Percentiles rank a stretch among this genome's conserved stretches.
These are phyloP conservation scores for Torrubiellomyces zombiae DNA, from an alignment of 2,329 filamentous ascomycete species.

Conservation along the genomic window DNA sequence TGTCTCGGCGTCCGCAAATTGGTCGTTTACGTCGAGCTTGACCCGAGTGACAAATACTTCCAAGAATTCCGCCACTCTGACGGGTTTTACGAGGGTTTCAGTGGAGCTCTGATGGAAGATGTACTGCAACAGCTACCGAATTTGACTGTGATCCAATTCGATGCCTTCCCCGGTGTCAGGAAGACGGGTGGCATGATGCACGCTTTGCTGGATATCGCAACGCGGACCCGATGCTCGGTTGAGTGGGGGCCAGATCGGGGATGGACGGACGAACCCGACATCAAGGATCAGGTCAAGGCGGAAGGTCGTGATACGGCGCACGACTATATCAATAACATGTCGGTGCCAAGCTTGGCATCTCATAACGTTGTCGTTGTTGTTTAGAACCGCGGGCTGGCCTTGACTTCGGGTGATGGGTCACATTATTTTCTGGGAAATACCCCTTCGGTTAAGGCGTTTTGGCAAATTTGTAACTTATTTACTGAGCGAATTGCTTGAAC, in stretches of 20 bases:
- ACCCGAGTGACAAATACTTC: conserved; percentile 52
- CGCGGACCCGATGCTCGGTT: conserved; percentile 32
- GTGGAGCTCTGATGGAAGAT: conserved; percentile 34
- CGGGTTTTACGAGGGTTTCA: conserved; percentile 56
- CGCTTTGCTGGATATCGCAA: conserved; percentile 37
- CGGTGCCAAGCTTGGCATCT: no score
- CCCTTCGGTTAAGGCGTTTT: no score
- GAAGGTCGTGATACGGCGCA: not conserved
- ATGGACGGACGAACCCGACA: conserved; percentile 40
- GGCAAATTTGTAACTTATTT: no score
- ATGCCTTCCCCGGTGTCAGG: conserved; percentile 49
- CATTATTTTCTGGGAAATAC: no score
- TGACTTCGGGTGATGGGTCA: no score
- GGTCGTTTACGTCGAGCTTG: conserved; percentile 54
- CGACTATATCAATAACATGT: not conserved
- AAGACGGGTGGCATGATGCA: conserved; percentile 48
- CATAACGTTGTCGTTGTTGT: no score
- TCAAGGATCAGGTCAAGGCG: conserved; percentile 8
- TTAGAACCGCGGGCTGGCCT: no score
- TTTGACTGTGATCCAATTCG: conserved; percentile 46
- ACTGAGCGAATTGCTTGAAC: no score
- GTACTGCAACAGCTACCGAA: conserved; percentile 41
- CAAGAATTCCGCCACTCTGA: conserved; percentile 49
- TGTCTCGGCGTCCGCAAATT: conserved; percentile 42
- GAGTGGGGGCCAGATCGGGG: conserved; percentile 51